Evolutionary conservation across 2,329 filamentous ascomycete species (phyloP), one percentile per base, ranked within the genome.

Genomic region (Ploettnerulaceae sp.): DNA sequence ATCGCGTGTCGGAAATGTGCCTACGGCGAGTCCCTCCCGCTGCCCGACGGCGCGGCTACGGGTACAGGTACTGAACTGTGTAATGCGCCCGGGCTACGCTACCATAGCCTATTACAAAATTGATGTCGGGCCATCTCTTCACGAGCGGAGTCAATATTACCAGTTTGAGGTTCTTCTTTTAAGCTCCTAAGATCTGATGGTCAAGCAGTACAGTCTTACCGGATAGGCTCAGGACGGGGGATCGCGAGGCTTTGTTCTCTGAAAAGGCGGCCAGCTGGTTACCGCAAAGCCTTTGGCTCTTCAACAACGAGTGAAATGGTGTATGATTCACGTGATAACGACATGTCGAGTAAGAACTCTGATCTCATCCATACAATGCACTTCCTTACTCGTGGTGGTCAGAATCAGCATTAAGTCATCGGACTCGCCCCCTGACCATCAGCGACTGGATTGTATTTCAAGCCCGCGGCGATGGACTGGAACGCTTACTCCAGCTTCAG

Each of bases 401-500:
- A 40, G 37, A 31, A 21, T 26, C 22, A 14, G n/a, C n/a, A n/a
- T 40, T 18, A n/a, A 21, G 11, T 31, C 37, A 31, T 12, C 28
- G 37, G 20, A 40, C 37, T 21, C 37, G 37, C 8, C 33, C 33
- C 9, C 17, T 45, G 24, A 45, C 42, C 7, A 45, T 45, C 12
- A 28, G 24, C 24, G 42, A 45, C 25, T 45, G 42, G 42, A 31
- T 29, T 11, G 32, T 31, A 25, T 20, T 28, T 37, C 42, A 45
- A 45, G 32, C 34, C 12, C 15, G 32, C 5, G 42, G 42, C n/a
- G 28, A 45, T 17, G 33, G 42, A 37, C 28, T 45, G 11, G 33
- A 35, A 24, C 33, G 26, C 7, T 29, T 37, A 25, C 33, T 45
- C 29, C 12, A 20, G n/a, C 42, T 45, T 31, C 21, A 28, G 24